phyloP scores from a whole-genome alignment of 2,329 filamentous ascomycete species.

The Exophiala bonariae region DNA sequence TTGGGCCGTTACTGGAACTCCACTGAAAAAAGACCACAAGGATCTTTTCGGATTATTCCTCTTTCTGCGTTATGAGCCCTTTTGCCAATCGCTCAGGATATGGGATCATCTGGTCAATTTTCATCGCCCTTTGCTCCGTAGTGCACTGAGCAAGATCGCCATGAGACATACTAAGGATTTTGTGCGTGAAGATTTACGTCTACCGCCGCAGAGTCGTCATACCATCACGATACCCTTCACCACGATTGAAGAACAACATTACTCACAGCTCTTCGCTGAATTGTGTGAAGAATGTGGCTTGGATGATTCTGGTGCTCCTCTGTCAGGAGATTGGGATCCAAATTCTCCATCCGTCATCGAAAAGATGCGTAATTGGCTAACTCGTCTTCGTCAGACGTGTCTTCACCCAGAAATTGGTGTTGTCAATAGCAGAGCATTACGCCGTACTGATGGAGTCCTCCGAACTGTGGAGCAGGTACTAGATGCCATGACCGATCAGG shows the following conservation, averaged over 20 bases:
- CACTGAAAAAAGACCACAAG: conserved; percentile 73
- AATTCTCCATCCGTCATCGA: conserved; percentile 60
- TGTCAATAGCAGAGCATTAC: conserved; percentile 64
- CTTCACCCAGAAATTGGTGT: conserved; percentile 80
- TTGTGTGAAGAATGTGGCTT: conserved; percentile 73
- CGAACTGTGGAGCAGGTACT: conserved; percentile 84
- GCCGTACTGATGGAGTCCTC: conserved; percentile 67
- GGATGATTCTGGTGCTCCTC: conserved; percentile 62
- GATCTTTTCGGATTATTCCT: conserved; percentile 79
- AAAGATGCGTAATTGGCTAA: conserved; percentile 77
- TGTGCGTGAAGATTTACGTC: conserved; percentile 72
- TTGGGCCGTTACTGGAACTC: conserved; percentile 92
- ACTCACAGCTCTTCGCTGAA: conserved; percentile 70
- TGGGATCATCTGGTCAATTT: conserved; percentile 68
- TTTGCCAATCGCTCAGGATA: conserved; percentile 60
- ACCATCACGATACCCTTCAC: conserved; percentile 90
- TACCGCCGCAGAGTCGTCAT: conserved; percentile 82
- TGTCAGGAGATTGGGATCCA: conserved; percentile 63
- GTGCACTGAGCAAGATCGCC: conserved; percentile 70
- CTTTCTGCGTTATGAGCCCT: conserved; percentile 79
- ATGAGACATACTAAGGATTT: conserved; percentile 83
- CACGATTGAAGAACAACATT: conserved; percentile 87
- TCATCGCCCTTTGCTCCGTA: conserved; percentile 64
- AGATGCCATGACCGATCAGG: conserved; percentile 87
- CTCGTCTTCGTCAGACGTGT: conserved; percentile 75